Percentiles rank a stretch among this genome's conserved stretches.
Conservation (phyloP, 129 eudicot genomes). For the Apium graveolens region DNA sequence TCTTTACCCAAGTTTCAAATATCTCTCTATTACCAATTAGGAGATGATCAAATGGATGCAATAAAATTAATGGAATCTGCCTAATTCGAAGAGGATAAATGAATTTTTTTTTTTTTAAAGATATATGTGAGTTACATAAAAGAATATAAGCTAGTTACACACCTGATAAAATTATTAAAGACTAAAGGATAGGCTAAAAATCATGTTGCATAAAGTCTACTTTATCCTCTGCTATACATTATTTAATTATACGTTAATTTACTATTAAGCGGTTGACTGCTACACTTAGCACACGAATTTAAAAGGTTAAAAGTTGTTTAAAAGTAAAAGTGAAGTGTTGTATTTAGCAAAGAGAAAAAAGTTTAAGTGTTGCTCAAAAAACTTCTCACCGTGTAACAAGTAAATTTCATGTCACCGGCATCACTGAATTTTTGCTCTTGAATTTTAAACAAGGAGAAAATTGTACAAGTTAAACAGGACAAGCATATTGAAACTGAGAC, state of each 20-base stretch:
- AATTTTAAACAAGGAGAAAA: slow-evolving; percentile 8
- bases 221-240: neutral
- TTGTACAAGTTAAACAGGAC: neutral
- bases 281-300: neutral
- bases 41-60: neutral
- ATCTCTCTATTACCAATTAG: neutral
- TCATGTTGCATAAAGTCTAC: neutral
- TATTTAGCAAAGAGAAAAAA: too few species aligned
- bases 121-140: neutral
- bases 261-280: neutral
- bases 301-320: neutral
- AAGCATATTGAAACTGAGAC: neutral
- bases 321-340: neutral
- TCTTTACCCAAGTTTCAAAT: neutral
- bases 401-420: neutral
- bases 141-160: neutral
- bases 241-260: neutral
- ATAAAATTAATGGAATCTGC: neutral
- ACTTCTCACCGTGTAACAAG: neutral
- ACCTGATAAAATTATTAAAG: neutral
- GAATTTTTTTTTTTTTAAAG: too few species aligned
- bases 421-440: slow-evolving; percentile 2
- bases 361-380: neutral
- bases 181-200: neutral
- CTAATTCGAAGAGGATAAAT: neutral